Conservation (phyloP, 148 eudicot species). For the Spergularia marina region DNA sequence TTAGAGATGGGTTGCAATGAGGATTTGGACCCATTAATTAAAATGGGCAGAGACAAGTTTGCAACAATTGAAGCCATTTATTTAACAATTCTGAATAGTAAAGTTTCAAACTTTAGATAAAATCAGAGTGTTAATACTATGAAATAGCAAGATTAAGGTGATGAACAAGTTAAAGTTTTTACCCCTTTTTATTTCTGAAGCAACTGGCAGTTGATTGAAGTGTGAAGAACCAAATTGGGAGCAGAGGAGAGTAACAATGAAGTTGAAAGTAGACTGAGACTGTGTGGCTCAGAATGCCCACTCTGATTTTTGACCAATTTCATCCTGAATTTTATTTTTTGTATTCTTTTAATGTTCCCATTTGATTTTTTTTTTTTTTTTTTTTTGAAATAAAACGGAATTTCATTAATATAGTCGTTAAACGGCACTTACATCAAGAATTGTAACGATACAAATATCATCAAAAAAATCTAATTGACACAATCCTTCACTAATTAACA, state of each 20-base stretch:
- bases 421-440: no score
- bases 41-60: constrained; percentile 44
- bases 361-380: background rate
- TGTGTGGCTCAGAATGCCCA: constrained; percentile 2
- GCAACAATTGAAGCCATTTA: constrained; percentile 70
- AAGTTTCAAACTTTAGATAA: background rate
- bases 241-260: background rate
- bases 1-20: constrained; percentile 34
- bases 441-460: no score
- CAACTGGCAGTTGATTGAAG: background rate
- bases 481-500: no score
- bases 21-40: constrained; percentile 43
- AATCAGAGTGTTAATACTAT: background rate
- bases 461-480: no score
- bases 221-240: background rate
- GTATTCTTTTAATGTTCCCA: background rate
- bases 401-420: no score
- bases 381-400: no score
- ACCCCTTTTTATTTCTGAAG: background rate
- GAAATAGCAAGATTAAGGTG: background rate
- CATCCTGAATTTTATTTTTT: no score
- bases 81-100: constrained; percentile 18
- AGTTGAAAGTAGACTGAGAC: background rate
- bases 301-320: no score
- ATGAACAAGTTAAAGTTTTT: background rate